These are phyloP conservation scores for Coemansia sp. DNA, from an alignment of 192 early-diverging fungal genomes.

Conservation along the genomic window DNA sequence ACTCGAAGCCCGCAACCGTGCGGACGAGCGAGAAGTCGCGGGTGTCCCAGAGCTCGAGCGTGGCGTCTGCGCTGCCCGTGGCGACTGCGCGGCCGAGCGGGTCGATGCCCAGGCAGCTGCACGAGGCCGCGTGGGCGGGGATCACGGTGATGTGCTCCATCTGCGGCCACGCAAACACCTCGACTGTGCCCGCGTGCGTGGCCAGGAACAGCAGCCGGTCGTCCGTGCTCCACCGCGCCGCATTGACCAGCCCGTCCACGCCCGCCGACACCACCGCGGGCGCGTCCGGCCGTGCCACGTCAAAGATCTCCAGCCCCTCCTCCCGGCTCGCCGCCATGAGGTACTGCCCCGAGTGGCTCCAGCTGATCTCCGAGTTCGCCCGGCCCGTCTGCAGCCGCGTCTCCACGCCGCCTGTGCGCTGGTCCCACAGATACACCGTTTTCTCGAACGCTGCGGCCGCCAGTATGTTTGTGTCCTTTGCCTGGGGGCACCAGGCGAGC, in stretches of 20 bases:
- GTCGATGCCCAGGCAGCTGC: slow-evolving; percentile 30
- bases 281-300: slow-evolving; percentile 14
- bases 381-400: slow-evolving; percentile 14
- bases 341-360: slow-evolving; percentile 37
- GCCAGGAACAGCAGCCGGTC: slow-evolving; percentile 30
- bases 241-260: slow-evolving; percentile 12
- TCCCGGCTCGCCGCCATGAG: slow-evolving; percentile 27
- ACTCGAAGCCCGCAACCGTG: slow-evolving; percentile 27
- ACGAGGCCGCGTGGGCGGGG: slow-evolving; percentile 31
- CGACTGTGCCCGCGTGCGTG: slow-evolving; percentile 32
- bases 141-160: slow-evolving; percentile 38
- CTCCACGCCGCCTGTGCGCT: slow-evolving; percentile 1
- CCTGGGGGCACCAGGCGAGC: slow-evolving; percentile 31
- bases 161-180: slow-evolving; percentile 36
- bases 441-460: slow-evolving; percentile 43
- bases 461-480: slow-evolving; percentile 9
- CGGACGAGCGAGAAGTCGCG: slow-evolving; percentile 28
- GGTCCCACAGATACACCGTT: slow-evolving; percentile 38
- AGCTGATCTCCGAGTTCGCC: slow-evolving; percentile 28
- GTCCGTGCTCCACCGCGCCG: slow-evolving; percentile 23
- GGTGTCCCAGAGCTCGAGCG: slow-evolving; percentile 27
- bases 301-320: slow-evolving; percentile 39
- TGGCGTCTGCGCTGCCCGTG: slow-evolving; percentile 40
- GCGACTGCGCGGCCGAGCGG: slow-evolving; percentile 22
- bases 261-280: slow-evolving; percentile 19